Base-by-base conservation (phyloP, 2,329 filamentous ascomycete species). In the Colletotrichum aenigma region DNA sequence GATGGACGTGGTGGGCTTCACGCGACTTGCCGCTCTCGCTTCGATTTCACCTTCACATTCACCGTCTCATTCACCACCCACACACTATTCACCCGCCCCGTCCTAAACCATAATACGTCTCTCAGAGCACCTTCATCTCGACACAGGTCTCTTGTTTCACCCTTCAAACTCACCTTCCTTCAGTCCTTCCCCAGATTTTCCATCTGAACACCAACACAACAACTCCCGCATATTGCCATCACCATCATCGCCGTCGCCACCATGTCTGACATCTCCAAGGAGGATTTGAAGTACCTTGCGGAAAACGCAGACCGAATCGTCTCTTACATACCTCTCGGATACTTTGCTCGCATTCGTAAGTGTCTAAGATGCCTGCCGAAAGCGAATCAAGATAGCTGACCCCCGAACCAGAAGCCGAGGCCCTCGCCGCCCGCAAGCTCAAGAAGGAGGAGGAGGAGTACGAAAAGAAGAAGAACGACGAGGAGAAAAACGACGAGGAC, bases 81-180 rank as follows among this genome's bases (percentile, higher is more conserved):
- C 38, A 10, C 38, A 48, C 38, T 18, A 0, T 6, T 48, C 38
- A 12, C 38, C n/a, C 43, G 0, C 0, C 43, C 1, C 10, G 6
- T 21, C 43, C n/a, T 21, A 0, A 21, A 13, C 43, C 9, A 0
- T 6, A 1, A 48, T n/a, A 0, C n/a, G 7, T 13, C 6, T 21
- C 10, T 21, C n/a, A 48, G 43, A 21, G 10, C 1, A 48, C 43
- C 10, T 21, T 21, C 10, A 2, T 48, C n/a, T 48, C 3, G 7
- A 48, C 10, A 6, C 6, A 7, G 0, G 7, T 48, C 43, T 1
- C 43, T 0, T 6, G 1, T 48, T 48, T 4, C n/a, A 48, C 10
- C 9, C 43, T 7, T 7, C 0, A 7, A 21, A 21, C 3, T 21
- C 43, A 13, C 12, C n/a, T 0, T 48, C 6, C 10, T 21, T 48